Percentiles rank a stretch among this genome's conserved stretches.
Evolutionary conservation across 106 monocot species (phyloP).

Genomic region (Apostasia shenzhenica): DNA sequence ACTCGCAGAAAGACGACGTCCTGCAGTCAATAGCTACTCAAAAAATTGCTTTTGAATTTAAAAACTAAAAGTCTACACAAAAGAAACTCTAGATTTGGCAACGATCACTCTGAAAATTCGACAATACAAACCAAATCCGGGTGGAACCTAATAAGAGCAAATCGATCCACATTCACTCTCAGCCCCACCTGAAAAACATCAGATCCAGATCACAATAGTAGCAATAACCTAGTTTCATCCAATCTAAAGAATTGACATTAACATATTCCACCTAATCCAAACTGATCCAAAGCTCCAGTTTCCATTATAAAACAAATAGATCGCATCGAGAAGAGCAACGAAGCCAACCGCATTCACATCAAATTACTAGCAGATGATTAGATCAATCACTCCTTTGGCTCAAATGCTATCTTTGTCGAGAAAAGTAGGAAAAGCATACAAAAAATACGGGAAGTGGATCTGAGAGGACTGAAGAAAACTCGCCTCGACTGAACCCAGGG

Average conservation of each 20-base stretch:
- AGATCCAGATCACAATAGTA: conserved; percentile 8
- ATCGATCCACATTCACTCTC: background rate
- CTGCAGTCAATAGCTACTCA: background rate
- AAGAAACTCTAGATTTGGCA: too few species aligned
- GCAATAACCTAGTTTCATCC: background rate
- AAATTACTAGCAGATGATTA: background rate
- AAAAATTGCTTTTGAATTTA: too few species aligned
- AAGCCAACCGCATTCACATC: background rate
- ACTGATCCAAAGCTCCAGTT: background rate
- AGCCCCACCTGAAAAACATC: background rate
- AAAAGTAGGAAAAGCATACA: background rate
- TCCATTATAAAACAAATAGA: background rate
- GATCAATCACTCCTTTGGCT: background rate
- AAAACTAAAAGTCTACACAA: too few species aligned
- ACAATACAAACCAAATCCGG: background rate
- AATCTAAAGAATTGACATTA: background rate
- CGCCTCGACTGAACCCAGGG: background rate
- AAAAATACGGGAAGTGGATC: background rate
- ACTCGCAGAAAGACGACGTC: background rate
- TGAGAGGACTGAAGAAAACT: background rate
- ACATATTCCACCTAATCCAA: background rate
- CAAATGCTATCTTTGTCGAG: too few species aligned
- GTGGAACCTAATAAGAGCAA: background rate
- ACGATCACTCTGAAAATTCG: background rate
- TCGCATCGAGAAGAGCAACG: background rate